Conservation (phyloP, 2,329 filamentous ascomycete genomes). For the Hysterium pulicare region DNA sequence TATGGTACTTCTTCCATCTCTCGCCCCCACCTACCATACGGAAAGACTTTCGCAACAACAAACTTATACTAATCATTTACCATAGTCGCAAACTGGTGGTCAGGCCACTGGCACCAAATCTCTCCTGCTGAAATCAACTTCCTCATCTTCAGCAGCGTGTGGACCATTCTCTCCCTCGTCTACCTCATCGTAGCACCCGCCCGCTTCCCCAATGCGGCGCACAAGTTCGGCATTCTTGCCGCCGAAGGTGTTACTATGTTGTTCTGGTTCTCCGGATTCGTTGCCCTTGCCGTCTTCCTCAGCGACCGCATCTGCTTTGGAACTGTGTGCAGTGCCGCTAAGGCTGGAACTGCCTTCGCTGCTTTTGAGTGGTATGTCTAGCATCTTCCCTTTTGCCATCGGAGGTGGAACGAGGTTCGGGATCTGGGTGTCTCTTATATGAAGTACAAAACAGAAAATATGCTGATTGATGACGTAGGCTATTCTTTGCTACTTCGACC, state of each 20-base stretch:
- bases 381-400: constrained; percentile 40
- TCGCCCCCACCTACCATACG: constrained; percentile 2
- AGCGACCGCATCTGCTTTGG: constrained; percentile 55
- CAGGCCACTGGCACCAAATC: constrained; percentile 49
- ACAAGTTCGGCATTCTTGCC: constrained; percentile 62
- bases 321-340: constrained; percentile 56
- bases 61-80: constrained; percentile 11
- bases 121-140: constrained; percentile 65
- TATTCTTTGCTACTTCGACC: constrained; percentile 46
- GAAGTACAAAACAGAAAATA: constrained; percentile 6
- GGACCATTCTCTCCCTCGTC: constrained; percentile 64
- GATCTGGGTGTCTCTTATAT: not conserved
- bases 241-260: constrained; percentile 72
- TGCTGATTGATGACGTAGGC: constrained; percentile 29
- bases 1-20: constrained; percentile 56
- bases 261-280: constrained; percentile 87
- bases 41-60: constrained; percentile 5
- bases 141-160: constrained; percentile 74
- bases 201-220: constrained; percentile 54
- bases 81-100: constrained; percentile 56
- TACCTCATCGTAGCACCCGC: constrained; percentile 68
- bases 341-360: constrained; percentile 64
- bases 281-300: constrained; percentile 68
- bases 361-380: constrained; percentile 60
- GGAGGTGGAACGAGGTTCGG: constrained; percentile 13